phyloP scores from a whole-genome alignment of 1,284 basidiomycete species.

The Inonotus obliquus region DNA sequence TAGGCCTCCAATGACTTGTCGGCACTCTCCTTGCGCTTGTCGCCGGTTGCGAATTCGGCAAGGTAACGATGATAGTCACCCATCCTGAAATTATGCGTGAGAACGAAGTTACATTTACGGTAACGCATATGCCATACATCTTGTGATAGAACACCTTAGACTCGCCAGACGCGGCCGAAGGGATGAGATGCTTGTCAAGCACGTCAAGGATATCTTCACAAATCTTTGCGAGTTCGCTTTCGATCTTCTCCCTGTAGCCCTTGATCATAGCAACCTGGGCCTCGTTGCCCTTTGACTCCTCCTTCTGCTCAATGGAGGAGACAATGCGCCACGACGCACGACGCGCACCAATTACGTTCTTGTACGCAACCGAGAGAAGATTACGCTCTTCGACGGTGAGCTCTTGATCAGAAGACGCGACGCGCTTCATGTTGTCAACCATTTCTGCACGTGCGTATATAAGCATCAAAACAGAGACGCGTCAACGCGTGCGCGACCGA shows the following conservation, averaged over 20 bases:
- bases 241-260: slow-evolving; percentile 98
- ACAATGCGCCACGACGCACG: slow-evolving; percentile 99
- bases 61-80: slow-evolving; percentile 99
- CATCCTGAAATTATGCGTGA: slow-evolving; percentile 68
- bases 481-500: slow-evolving; percentile 34
- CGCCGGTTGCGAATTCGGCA: slow-evolving; percentile 98
- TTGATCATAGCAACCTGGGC: slow-evolving; percentile 99
- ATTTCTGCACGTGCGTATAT: slow-evolving; percentile 62
- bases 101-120: slow-evolving; percentile 4
- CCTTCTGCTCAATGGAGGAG: slow-evolving; percentile 99
- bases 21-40: slow-evolving; percentile 97
- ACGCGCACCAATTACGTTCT: slow-evolving; percentile 99
- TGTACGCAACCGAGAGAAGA: slow-evolving; percentile 98
- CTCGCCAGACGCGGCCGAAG: slow-evolving; percentile 96
- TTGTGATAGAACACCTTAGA: slow-evolving; percentile 99
- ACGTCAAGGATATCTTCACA: slow-evolving; percentile 99
- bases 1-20: slow-evolving; percentile 99
- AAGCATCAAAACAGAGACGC: slow-evolving; percentile 18
- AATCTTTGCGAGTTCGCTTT: slow-evolving; percentile 96
- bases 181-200: slow-evolving; percentile 98
- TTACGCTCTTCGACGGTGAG: slow-evolving; percentile 99
- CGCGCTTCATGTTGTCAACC: slow-evolving; percentile 99
- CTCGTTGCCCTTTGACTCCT: slow-evolving; percentile 99
- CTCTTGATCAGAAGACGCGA: slow-evolving; percentile 95
- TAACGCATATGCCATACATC: slow-evolving; percentile 57